These are phyloP conservation scores for Lophiotrema nucula DNA, from an alignment of 495 filamentous ascomycete genomes.

Conservation along the genomic window DNA sequence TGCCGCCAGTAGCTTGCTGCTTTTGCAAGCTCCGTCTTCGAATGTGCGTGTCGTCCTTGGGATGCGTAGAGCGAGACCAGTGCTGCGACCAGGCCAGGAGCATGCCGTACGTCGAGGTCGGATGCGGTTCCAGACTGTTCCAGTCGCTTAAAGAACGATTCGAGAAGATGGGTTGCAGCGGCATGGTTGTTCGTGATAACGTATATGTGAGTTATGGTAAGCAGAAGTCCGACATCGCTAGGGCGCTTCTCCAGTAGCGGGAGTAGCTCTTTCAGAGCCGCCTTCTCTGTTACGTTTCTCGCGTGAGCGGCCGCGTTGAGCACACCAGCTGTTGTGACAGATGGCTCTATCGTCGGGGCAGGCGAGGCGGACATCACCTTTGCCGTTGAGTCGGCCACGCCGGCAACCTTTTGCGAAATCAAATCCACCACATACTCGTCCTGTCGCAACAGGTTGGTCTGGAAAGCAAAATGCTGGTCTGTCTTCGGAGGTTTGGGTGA, in stretches of 20 bases:
- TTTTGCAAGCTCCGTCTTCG: conserved; percentile 69
- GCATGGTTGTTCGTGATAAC: conserved; percentile 70
- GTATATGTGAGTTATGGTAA: conserved; percentile 85
- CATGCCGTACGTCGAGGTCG: conserved; percentile 69
- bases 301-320: conserved; percentile 78
- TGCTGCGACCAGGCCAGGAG: conserved; percentile 82
- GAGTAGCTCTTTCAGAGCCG: conserved; percentile 70
- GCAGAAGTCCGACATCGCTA: conserved; percentile 76
- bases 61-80: conserved; percentile 76
- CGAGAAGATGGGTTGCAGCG: conserved; percentile 72
- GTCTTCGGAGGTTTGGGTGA: conserved; percentile 57
- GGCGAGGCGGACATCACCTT: conserved; percentile 55
- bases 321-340: conserved; percentile 65
- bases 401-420: conserved; percentile 72
- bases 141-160: conserved; percentile 70
- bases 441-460: conserved; percentile 62
- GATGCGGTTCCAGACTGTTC: conserved; percentile 60
- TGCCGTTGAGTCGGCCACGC: conserved; percentile 65
- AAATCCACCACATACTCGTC: conserved; percentile 74
- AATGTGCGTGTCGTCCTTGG: conserved; percentile 72
- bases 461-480: conserved; percentile 76
- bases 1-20: conserved; percentile 78
- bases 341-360: conserved; percentile 56
- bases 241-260: conserved; percentile 74
- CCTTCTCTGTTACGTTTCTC: conserved; percentile 60